Conservation (phyloP, 2,329 filamentous ascomycete genomes). For the Paradendryphiella salina region DNA sequence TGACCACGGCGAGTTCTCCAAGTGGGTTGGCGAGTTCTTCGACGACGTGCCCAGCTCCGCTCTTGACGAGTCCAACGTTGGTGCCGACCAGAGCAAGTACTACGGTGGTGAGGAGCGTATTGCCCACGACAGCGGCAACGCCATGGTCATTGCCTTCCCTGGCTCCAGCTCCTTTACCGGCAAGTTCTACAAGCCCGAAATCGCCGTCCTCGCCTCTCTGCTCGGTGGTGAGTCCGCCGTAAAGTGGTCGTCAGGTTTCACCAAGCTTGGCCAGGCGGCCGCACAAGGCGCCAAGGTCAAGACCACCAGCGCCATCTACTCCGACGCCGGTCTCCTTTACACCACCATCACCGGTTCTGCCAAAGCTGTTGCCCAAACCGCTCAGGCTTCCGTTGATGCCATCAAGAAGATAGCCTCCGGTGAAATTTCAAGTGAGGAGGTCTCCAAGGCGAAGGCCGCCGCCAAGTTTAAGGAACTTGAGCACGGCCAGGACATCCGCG, state of each 20-base stretch:
- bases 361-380: slow-evolving; percentile 70
- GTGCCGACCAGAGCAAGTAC: slow-evolving; percentile 76
- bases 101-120: slow-evolving; percentile 93
- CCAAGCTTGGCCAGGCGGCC: slow-evolving; percentile 77
- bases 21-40: slow-evolving; percentile 96
- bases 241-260: slow-evolving; percentile 96
- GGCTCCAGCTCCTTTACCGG: slow-evolving; percentile 76
- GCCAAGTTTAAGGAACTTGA: slow-evolving; percentile 93
- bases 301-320: slow-evolving; percentile 83
- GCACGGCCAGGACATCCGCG: slow-evolving; percentile 73
- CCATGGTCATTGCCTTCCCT: slow-evolving; percentile 88
- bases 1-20: slow-evolving; percentile 72
- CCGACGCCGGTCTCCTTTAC: slow-evolving; percentile 87
- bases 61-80: slow-evolving; percentile 54
- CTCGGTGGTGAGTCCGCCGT: slow-evolving; percentile 88
- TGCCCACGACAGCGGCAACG: slow-evolving; percentile 74
- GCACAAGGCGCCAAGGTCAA: slow-evolving; percentile 68
- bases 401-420: slow-evolving; percentile 81
- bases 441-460: slow-evolving; percentile 87
- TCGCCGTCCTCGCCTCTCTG: slow-evolving; percentile 81
- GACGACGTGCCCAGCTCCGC: slow-evolving; percentile 62
- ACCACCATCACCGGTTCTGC: slow-evolving; percentile 79
- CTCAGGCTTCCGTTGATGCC: slow-evolving; percentile 75
- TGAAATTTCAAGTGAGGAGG: slow-evolving; percentile 76
- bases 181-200: slow-evolving; percentile 82